Evolutionary conservation across 2,329 filamentous ascomycete species (phyloP).

Genomic region (Penicillium sp.): DNA sequence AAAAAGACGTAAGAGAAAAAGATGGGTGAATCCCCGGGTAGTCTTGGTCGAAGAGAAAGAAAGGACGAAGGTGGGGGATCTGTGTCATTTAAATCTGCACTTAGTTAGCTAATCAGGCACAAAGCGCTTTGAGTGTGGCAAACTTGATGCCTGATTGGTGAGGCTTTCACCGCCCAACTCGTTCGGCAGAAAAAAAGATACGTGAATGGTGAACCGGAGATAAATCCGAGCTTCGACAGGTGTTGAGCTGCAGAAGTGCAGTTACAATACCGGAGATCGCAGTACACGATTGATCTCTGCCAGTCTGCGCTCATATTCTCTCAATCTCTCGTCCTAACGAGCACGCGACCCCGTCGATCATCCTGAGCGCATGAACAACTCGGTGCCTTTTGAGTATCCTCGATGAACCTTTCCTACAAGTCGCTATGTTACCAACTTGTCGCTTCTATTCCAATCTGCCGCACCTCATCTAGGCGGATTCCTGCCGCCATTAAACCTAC

Average conservation of each 20-base stretch:
- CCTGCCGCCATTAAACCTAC: not conserved
- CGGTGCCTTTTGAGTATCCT: not conserved
- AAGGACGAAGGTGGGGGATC: slow-evolving; percentile 18
- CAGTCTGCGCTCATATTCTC: not conserved
- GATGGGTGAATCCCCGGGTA: slow-evolving; percentile 9
- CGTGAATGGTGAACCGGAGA: not conserved
- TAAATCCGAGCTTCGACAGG: not conserved
- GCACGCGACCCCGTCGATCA: not conserved
- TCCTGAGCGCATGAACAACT: not conserved
- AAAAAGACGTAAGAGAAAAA: slow-evolving; percentile 17
- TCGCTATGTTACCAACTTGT: slow-evolving; percentile 18
- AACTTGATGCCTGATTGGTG: slow-evolving; percentile 7
- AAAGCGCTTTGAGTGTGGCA: slow-evolving; percentile 10
- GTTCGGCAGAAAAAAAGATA: slow-evolving; percentile 11
- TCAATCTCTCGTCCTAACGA: not conserved
- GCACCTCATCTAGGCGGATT: not conserved
- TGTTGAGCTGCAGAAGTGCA: not conserved
- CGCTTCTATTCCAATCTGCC: not conserved
- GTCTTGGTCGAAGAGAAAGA: slow-evolving; percentile 11
- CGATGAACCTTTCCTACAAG: slow-evolving; percentile 1
- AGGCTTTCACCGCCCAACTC: not conserved
- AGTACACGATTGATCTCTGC: not conserved
- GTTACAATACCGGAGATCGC: not conserved
- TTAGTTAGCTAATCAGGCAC: slow-evolving; percentile 27
- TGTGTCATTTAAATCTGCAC: slow-evolving; percentile 21